Conservation (phyloP, 164 flowering plant species). For the Sedum album region DNA sequence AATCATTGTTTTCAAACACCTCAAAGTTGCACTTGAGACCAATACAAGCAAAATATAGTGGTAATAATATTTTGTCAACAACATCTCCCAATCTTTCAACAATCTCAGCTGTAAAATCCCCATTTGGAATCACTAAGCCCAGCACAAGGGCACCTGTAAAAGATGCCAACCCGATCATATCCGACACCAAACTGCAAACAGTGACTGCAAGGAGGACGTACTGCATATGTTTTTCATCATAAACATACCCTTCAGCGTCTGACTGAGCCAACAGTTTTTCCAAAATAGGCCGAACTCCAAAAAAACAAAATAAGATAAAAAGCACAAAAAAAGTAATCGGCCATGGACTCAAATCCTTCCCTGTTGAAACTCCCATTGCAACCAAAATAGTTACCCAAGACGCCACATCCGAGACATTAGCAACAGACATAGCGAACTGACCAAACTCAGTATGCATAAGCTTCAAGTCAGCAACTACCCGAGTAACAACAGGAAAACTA, state of each 20-base stretch:
- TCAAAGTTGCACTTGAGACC: constrained; percentile 22
- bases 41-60: constrained; percentile 19
- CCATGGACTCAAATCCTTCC: neutral
- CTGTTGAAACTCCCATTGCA: neutral
- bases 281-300: constrained; percentile 20
- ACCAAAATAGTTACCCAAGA: constrained; percentile 23
- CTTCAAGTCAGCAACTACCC: constrained; percentile 22
- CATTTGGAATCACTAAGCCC: constrained; percentile 30
- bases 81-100: constrained; percentile 30
- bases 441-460: constrained; percentile 31
- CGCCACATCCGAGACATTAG: constrained; percentile 20
- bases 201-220: constrained; percentile 18
- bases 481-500: constrained; percentile 19
- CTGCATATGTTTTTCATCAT: constrained; percentile 16
- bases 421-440: constrained; percentile 18
- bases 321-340: constrained; percentile 1
- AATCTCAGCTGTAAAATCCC: constrained; percentile 15
- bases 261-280: constrained; percentile 8
- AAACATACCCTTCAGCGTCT: constrained; percentile 12
- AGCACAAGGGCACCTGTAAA: constrained; percentile 35
- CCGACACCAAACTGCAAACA: constrained; percentile 16
- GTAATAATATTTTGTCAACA: constrained; percentile 25
- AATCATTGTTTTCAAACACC: neutral
- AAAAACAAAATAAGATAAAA: constrained; percentile 13
- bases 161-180: constrained; percentile 23